phyloP scores from a whole-genome alignment of 2,329 filamentous ascomycete genomes.

The Arthroderma sp. region DNA sequence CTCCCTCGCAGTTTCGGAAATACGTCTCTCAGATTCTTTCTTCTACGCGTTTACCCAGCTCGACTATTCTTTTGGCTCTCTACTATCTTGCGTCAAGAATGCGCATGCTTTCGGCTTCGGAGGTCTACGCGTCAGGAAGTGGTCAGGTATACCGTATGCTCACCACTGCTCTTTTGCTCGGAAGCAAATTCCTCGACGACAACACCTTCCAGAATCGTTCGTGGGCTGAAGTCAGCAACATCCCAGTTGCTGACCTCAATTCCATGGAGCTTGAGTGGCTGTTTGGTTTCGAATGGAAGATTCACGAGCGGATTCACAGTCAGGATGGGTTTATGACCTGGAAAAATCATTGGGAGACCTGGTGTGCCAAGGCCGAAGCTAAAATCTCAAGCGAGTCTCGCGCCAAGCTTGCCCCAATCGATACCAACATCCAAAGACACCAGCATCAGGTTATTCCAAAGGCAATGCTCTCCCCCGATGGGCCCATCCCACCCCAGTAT shows the following conservation, averaged over 20 bases:
- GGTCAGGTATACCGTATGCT: slow-evolving; percentile 78
- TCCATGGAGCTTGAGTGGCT: slow-evolving; percentile 80
- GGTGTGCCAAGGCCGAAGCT: slow-evolving; percentile 39
- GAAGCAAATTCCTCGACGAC: slow-evolving; percentile 92
- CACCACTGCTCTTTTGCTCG: slow-evolving; percentile 70
- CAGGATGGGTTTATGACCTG: slow-evolving; percentile 54
- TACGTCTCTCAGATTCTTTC: slow-evolving; percentile 85
- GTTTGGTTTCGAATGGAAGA: slow-evolving; percentile 63
- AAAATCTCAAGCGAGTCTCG: slow-evolving; percentile 32
- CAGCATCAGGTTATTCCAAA: slow-evolving; percentile 28
- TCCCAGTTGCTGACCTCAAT: slow-evolving; percentile 72
- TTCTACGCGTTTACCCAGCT: slow-evolving; percentile 77
- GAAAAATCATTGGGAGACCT: slow-evolving; percentile 54
- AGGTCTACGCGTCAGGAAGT: slow-evolving; percentile 42
- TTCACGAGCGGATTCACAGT: slow-evolving; percentile 74
- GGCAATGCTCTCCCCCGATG: slow-evolving; percentile 34
- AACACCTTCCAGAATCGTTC: slow-evolving; percentile 97
- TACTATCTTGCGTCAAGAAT: slow-evolving; percentile 78
- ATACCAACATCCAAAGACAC: slow-evolving; percentile 47
- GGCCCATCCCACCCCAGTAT: slow-evolving; percentile 37
- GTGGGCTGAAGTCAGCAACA: slow-evolving; percentile 90
- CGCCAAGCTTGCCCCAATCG: slow-evolving; percentile 46
- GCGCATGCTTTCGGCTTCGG: slow-evolving; percentile 52
- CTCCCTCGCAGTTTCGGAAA: slow-evolving; percentile 69
- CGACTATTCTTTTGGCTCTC: slow-evolving; percentile 79